Conservation (phyloP, 2,329 filamentous ascomycete species). For the Diaporthe ampelina region DNA sequence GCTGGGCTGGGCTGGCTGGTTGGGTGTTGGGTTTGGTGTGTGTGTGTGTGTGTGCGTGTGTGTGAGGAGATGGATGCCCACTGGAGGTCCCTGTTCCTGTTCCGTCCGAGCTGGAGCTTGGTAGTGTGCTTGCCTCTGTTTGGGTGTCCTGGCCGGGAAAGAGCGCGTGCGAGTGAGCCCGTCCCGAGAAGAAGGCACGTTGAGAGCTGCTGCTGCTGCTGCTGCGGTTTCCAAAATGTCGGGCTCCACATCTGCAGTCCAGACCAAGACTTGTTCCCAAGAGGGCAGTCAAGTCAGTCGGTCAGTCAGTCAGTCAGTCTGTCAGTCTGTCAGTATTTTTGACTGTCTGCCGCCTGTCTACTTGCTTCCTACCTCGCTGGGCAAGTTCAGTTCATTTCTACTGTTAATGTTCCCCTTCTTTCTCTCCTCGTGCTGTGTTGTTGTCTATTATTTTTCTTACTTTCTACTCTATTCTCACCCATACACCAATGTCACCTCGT, state of each 20-base stretch:
- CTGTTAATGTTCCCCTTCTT: background rate
- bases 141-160: background rate
- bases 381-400: background rate
- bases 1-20: background rate
- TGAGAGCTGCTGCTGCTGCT: background rate
- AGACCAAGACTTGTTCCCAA: conserved; percentile 12
- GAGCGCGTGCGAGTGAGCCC: background rate
- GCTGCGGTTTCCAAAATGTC: conserved; percentile 1
- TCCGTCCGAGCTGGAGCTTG: background rate
- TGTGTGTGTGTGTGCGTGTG: background rate
- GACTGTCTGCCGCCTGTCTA: background rate
- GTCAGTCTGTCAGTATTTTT: background rate
- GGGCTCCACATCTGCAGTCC: conserved; percentile 18
- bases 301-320: background rate
- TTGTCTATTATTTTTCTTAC: background rate
- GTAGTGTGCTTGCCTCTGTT: background rate
- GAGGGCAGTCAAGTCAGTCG: conserved; percentile 15
- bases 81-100: background rate
- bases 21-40: too few relatives aligned
- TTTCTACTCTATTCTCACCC: too few relatives aligned
- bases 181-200: background rate
- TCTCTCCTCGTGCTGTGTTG: background rate
- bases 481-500: conserved; percentile 4
- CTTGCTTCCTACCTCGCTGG: background rate
- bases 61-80: background rate